Percentiles rank a stretch among this genome's conserved stretches.
phyloP scores from a whole-genome alignment of 2,329 filamentous ascomycete species.

The Paracoccidioides brasiliensis region DNA sequence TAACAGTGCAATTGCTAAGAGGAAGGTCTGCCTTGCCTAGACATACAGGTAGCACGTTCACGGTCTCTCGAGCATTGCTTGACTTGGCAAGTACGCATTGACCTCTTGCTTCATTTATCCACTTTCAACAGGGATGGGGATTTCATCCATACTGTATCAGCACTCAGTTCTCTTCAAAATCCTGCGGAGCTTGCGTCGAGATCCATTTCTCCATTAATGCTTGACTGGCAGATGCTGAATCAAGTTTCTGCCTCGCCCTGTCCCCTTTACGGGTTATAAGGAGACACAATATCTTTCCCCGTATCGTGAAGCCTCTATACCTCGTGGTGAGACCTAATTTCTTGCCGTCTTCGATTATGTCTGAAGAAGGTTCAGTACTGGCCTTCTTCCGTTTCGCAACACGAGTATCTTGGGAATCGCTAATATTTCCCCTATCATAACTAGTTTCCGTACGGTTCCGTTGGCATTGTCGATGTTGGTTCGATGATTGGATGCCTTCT shows the following conservation, averaged over 20 bases:
- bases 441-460: conserved; percentile 10
- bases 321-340: conserved; percentile 74
- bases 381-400: conserved; percentile 22
- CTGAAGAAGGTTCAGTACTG: conserved; percentile 17
- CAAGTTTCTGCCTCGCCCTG: conserved; percentile 25
- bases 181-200: conserved; percentile 50
- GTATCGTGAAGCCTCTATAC: conserved; percentile 94
- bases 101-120: too few relatives aligned
- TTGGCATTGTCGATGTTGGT: conserved; percentile 15
- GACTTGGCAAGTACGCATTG: too few relatives aligned
- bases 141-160: neutral
- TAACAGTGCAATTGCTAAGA: too few relatives aligned
- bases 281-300: conserved; percentile 81
- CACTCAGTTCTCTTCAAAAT: conserved; percentile 26
- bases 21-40: too few relatives aligned
- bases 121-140: too few relatives aligned
- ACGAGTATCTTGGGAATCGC: conserved; percentile 7
- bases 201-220: conserved; percentile 79
- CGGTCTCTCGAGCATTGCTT: too few relatives aligned
- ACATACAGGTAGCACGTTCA: too few relatives aligned
- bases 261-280: conserved; percentile 62
- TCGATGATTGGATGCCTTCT: conserved; percentile 8
- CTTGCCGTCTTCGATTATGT: conserved; percentile 60
- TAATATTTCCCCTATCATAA: conserved; percentile 1
- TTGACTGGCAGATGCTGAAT: conserved; percentile 38